A percentile compares a stretch with the other conserved stretches of the same genome.
These are phyloP conservation scores for Boletus edulis DNA, from an alignment of 768 basidiomycete genomes.

Conservation along the genomic window DNA sequence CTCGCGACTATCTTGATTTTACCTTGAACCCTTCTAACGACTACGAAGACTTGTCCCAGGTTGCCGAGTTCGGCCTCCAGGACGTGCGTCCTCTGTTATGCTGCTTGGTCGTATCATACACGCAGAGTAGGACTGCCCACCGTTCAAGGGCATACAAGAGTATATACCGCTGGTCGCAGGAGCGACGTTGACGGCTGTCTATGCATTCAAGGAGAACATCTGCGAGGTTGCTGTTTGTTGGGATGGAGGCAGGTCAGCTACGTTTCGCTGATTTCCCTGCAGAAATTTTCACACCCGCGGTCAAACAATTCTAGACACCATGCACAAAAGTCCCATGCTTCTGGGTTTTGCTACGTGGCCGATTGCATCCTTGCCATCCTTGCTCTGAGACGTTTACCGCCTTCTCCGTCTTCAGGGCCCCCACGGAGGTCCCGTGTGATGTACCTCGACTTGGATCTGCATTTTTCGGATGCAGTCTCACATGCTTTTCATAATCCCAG, in stretches of 20 bases:
- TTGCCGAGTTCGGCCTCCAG: constrained; percentile 54
- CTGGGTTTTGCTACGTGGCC: constrained; percentile 94
- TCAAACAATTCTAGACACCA: constrained; percentile 60
- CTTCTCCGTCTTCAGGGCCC: constrained; percentile 14
- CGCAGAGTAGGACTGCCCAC: constrained; percentile 70
- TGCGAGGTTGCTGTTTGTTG: constrained; percentile 75
- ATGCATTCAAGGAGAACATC: constrained; percentile 47
- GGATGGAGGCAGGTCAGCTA: constrained; percentile 82
- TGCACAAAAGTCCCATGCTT: constrained; percentile 70
- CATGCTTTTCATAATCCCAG: constrained; percentile 60
- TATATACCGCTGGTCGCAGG: constrained; percentile 77
- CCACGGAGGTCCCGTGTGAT: constrained; percentile 59
- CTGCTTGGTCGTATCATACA: not conserved
- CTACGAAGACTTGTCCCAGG: constrained; percentile 17
- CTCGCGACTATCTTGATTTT: constrained; percentile 64
- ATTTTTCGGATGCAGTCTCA: constrained; percentile 87
- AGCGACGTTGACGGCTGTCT: constrained; percentile 72
- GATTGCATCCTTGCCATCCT: constrained; percentile 85
- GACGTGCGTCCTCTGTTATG: constrained; percentile 40
- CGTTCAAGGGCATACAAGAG: constrained; percentile 62
- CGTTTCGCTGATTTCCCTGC: not conserved
- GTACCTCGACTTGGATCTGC: constrained; percentile 92
- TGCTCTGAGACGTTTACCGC: constrained; percentile 48
- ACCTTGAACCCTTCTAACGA: constrained; percentile 40
- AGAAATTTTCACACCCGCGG: not conserved